Evolutionary conservation across 1,284 basidiomycete species (phyloP), one percentile per base, ranked within the genome.

Genomic region (Fomitiporia mediterranea): DNA sequence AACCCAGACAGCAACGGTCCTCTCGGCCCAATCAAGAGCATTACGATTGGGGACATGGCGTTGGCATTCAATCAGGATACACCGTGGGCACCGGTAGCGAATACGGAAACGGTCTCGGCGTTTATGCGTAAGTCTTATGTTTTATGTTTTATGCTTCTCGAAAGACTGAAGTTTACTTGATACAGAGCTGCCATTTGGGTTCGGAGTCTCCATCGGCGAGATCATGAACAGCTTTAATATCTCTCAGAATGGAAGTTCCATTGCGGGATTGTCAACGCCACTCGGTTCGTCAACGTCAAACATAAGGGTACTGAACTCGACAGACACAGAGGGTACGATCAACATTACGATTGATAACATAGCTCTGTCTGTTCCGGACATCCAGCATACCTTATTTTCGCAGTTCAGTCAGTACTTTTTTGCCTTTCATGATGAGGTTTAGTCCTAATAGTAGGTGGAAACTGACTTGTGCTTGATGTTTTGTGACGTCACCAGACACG

Each of bases 131-230:
- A 57, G 74, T 64, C 17, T 19, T 7, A n/a, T 40, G 30, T 23
- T 2, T 21, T 47, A 11, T 53, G 15, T 54, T 27, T 51, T 15
- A 39, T 21, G n/a, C 21, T 37, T 17, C 11, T 15, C 17, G 48
- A n/a, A 8, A n/a, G n/a, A n/a, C 34, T 28, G 51, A 27, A 17
- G 51, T 27, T 27, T 47, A 28, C 34, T 15, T 23, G 47, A n/a
- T n/a, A 32, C 60, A 84, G 84, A 76, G 57, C 70, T 91, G 53
- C 89, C 89, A 28, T 91, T 91, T 62, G 89, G 89, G n/a, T 91
- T 91, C 70, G 71, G 72, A 25, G 52, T 91, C 11, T 70, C 74
- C n/a, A 83, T 91, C 53, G 76, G 76, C 28, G 68, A 83, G 62
- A 88, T 91, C 30, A 71, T 80, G 66, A 91, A 90, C 66, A 72